Base-by-base conservation (phyloP, 805 yeast genomes). In the Scheffersomyces amazonensis region DNA sequence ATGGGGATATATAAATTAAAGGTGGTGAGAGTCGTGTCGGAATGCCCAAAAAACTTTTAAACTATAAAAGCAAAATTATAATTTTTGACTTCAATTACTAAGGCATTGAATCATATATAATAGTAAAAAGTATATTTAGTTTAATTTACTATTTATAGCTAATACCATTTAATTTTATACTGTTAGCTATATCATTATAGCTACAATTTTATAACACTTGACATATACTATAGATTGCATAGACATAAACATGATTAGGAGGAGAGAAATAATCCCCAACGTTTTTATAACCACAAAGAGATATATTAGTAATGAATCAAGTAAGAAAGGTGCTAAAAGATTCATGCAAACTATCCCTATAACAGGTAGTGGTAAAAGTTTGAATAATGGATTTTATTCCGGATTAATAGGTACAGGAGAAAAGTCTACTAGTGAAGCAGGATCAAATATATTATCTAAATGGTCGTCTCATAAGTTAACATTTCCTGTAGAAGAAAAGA, bases 341-440 rank as follows among this genome's bases (percentile, higher is more conserved):
- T 63, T 53, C 44, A 60, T 64, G 48, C 69, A 62, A 44, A 64
- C 70, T 3, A 60, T 61, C 23, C 62, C 66, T 4, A 43, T 50
- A 2, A 39, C 59, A 6, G 43, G 46, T 15, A 40, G 47, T 7
- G 40, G 53, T 13, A 33, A 51, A 7, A 24, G 40, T 19, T 34
- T 35, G 13, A 42, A 37, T 7, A 21, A 39, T 15, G 54, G 47
- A 31, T 54, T 54, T 31, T 57, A 50, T 33, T 41, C 53, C 10
- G 50, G 55, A 22, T 48, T 56, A 31, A 56, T 54, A 32, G 50
- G 51, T 30, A 32, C 45, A 16, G n/a, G n/a, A n/a, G n/a, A n/a
- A n/a, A n/a, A n/a, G n/a, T n/a, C n/a, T 22, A 43, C 44, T 22
- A 35, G 40, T 31, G 40, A 19, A n/a, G 34, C 21, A 19, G 47